A percentile compares a stretch with the other conserved stretches of the same genome.
These are phyloP conservation scores for Massarina eburnea DNA, from an alignment of 2,329 filamentous ascomycete genomes.

Conservation along the genomic window DNA sequence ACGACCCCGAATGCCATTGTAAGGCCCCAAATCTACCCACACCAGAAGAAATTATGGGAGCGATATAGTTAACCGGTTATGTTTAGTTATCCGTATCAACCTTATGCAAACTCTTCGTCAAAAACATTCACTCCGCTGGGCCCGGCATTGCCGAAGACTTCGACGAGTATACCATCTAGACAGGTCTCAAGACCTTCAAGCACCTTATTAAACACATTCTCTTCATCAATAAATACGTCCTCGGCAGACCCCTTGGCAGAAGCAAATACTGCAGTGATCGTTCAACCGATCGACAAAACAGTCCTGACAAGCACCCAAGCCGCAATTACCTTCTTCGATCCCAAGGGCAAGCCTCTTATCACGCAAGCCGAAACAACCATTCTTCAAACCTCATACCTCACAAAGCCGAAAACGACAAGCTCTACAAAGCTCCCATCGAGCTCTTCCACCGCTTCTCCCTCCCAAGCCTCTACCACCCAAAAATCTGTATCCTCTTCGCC, in stretches of 20 bases:
- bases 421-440: constrained; percentile 14
- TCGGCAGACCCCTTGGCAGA: constrained; percentile 17
- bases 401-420: constrained; percentile 19
- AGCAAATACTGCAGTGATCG: constrained; percentile 36
- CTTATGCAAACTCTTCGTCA: constrained; percentile 28
- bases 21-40: constrained; percentile 30
- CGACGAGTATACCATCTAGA: constrained; percentile 1
- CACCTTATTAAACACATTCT: too few relatives aligned
- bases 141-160: not conserved
- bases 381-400: constrained; percentile 35
- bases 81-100: constrained; percentile 26
- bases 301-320: constrained; percentile 28
- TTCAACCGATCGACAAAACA: constrained; percentile 34
- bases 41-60: not conserved
- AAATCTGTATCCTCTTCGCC: constrained; percentile 1
- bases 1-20: constrained; percentile 16
- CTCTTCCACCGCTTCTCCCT: constrained; percentile 13
- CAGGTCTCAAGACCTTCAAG: not conserved
- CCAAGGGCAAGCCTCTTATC: constrained; percentile 32
- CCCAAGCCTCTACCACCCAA: constrained; percentile 7
- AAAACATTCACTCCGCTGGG: constrained; percentile 1
- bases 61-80: constrained; percentile 12
- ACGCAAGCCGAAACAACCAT: constrained; percentile 31
- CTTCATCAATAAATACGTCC: constrained; percentile 1
- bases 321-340: constrained; percentile 37